These are phyloP conservation scores for maize (Zea mays) DNA, from an alignment of 176 grass and related monocot species.

Conservation along the genomic window Zm-B73-REFERENCE-NAM-5.0 NC_050096.1:67487501-67488000, in stretches of 20 bases:
- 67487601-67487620: not conserved
- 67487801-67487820: not conserved
- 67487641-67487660: not conserved
- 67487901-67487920: constrained; percentile 30
- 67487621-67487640: not conserved
- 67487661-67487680: not conserved
- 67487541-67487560: too few relatives aligned
- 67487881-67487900: constrained; percentile 73
- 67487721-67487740: not conserved
- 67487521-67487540: too few relatives aligned
- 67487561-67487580: too few relatives aligned
- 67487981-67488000: not conserved
- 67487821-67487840: constrained; percentile 49
- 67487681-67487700: not conserved
- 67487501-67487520: too few relatives aligned
- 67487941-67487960: constrained; percentile 17
- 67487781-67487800: not conserved
- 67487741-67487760: not conserved
- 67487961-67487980: not conserved
- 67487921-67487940: constrained; percentile 57
- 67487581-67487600: too few relatives aligned
- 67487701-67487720: not conserved
- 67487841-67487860: constrained; percentile 72
- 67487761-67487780: not conserved
- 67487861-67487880: constrained; percentile 76